Percentiles rank a stretch among this genome's conserved stretches.
phyloP scores from a whole-genome alignment of 2,329 filamentous ascomycete species.

The Penicillium expansum region DNA sequence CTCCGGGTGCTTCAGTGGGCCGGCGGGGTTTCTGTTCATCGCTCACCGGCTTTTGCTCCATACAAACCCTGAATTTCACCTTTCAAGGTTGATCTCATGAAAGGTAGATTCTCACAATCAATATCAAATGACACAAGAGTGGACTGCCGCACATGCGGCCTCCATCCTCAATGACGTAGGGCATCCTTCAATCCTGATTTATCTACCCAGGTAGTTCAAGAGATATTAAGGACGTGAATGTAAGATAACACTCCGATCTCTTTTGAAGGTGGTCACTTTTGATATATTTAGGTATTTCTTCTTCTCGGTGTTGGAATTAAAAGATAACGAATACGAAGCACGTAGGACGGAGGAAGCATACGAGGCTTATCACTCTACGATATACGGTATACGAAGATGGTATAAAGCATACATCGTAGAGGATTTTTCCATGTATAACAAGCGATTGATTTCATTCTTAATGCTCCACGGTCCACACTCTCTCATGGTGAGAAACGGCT shows the following conservation, averaged over 20 bases:
- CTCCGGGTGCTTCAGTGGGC: conserved; percentile 4
- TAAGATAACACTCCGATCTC: not conserved
- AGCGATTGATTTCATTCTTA: not conserved
- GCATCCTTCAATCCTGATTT: not conserved
- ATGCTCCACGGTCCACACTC: not conserved
- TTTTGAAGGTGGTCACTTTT: not conserved
- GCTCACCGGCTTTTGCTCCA: not conserved
- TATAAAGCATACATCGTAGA: too few relatives aligned
- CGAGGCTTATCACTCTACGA: not conserved
- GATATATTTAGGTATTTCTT: not conserved
- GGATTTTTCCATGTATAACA: too few relatives aligned
- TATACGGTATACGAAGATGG: too few relatives aligned
- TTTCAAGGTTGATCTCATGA: not conserved
- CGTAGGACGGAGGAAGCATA: not conserved
- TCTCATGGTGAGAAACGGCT: not conserved
- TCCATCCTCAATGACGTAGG: not conserved
- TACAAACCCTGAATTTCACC: not conserved
- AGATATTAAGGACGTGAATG: not conserved
- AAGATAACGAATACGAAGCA: not conserved
- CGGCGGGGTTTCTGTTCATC: not conserved
- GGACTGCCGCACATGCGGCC: too few relatives aligned
- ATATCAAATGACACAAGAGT: too few relatives aligned
- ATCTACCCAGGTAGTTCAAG: not conserved
- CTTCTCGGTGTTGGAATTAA: not conserved
- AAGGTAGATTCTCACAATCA: not conserved